Evolutionary conservation across 352 stramenopile species (phyloP), one percentile per base, ranked within the genome.

Genomic region (Pythium insidiosum): DNA sequence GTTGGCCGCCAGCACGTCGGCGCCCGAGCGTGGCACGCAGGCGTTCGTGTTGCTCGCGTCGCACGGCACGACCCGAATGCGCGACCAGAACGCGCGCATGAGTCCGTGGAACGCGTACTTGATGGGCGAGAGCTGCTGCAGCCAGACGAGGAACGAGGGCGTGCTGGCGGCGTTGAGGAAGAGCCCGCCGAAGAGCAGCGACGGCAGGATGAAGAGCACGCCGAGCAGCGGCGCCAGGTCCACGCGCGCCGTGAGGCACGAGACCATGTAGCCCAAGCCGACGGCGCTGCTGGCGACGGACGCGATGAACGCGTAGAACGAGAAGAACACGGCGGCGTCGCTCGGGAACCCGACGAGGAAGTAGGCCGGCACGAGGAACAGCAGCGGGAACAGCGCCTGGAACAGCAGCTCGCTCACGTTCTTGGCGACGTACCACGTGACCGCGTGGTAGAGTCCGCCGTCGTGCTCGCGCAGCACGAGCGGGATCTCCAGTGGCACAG

Each of bases 81-180:
- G 20, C 10, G 49, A 47, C 68, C 63, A 84, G 53, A 68, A 79
- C 1, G 60, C 36, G 20, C 63, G 63, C 61, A 73, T 75, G 16
- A 73, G 46, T 0, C 20, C 63, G 19, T 73, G 61, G 36, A 59
- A 79, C 26, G 58, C 58, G 41, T 69, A 81, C 46, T 75, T 76
- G 47, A 84, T 66, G 0, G 65, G 68, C 23, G 66, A 80, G 38
- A 78, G 59, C 42, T 79, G 73, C 45, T 80, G 57, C 25, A 81
- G 49, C 71, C 72, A 84, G 16, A 68, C 22, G 33, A 80, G 76
- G 56, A 74, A 84, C 1, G 43, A 35, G 0, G 66, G 58, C 0
- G 57, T 65, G 10, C 52, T 53, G 21, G 57, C 43, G 0, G 50
- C 19, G 28, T 82, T 82, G 15, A 84, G 6, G 38, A 82, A 66